phyloP scores from a whole-genome alignment of 2,329 filamentous ascomycete genomes.

The Neonectria faginata region DNA sequence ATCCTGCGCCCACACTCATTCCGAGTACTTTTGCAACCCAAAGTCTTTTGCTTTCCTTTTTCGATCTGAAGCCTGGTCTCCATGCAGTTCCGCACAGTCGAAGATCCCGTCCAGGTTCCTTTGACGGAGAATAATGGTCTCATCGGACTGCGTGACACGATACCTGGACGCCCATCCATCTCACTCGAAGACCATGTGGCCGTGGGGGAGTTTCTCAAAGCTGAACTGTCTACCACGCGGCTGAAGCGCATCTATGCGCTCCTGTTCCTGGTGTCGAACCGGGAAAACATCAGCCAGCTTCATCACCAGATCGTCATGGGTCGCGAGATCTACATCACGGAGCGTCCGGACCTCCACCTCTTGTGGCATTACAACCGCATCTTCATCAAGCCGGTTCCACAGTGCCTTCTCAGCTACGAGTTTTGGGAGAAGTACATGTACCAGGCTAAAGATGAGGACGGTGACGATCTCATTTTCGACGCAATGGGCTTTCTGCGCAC shows the following conservation, averaged over 20 bases:
- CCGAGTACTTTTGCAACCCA: not conserved
- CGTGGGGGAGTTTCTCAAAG: conserved; percentile 14
- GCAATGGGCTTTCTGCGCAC: conserved; percentile 50
- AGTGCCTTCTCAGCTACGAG: conserved; percentile 49
- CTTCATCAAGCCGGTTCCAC: conserved; percentile 56
- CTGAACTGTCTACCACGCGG: conserved; percentile 19
- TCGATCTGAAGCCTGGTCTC: not conserved
- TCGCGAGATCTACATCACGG: conserved; percentile 53
- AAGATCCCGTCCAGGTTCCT: not conserved
- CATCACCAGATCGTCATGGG: conserved; percentile 50
- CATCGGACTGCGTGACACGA: not conserved
- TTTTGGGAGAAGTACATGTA: conserved; percentile 48
- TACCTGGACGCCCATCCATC: conserved; percentile 18
- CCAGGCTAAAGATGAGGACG: conserved; percentile 12
- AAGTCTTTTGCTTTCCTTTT: not conserved
- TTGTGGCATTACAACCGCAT: conserved; percentile 54
- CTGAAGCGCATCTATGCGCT: conserved; percentile 15
- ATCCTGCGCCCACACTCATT: not conserved
- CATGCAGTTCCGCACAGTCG: not conserved
- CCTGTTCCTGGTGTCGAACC: conserved; percentile 25
- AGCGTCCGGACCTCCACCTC: conserved; percentile 54
- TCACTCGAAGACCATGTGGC: conserved; percentile 10
- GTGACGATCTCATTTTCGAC: conserved; percentile 35
- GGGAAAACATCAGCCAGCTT: conserved; percentile 43
- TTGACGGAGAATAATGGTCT: conserved; percentile 10